Evolutionary conservation across 1,284 basidiomycete genomes (phyloP), one percentile per base, ranked within the genome.

Genomic region (Amylostereum chailletii): DNA sequence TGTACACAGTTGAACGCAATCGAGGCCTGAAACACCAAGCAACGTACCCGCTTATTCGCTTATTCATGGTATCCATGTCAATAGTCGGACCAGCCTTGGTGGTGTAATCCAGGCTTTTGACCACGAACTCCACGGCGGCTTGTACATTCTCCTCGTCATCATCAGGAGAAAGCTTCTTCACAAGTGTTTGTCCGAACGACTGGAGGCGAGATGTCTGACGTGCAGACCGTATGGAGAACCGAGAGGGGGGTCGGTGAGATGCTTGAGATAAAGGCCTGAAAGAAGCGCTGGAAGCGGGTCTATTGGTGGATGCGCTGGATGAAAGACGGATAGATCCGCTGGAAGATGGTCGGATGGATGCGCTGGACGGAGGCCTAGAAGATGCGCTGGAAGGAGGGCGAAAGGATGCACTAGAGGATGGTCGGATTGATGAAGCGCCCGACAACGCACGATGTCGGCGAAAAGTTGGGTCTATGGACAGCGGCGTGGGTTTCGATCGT

Each of bases 31-130:
- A 36, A 42, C 34, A 48, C 9, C 47, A 42, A 42, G 39, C 42
- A 33, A 55, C 67, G 40, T 65, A 85, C 83, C 79, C 78, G 65
- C 68, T 69, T 53, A 89, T 70, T 47, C 76, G 76, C 43, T 67
- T 71, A 53, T 83, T 75, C 43, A 83, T 71, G 3, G 64, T 62
- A 5, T 61, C 57, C 67, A 86, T 73, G 59, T 84, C 82, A 4
- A 73, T 65, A 51, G 75, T 75, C 1, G 71, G 70, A 2, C 74
- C 72, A 7, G 74, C 79, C 56, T 83, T 84, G 38, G 61, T 68
- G 32, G 76, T 60, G 68, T 64, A 60, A 59, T 81, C 74, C 45
- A 77, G 45, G 57, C 73, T 77, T 55, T 62, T 72, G 62, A 70
- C 49, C 55, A 68, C 75, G 56, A 74, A 74, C 36, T 85, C 83